Evolutionary conservation across 2,329 filamentous ascomycete species (phyloP), one percentile per base, ranked within the genome.

Genomic region (Karstenula rhodostoma): DNA sequence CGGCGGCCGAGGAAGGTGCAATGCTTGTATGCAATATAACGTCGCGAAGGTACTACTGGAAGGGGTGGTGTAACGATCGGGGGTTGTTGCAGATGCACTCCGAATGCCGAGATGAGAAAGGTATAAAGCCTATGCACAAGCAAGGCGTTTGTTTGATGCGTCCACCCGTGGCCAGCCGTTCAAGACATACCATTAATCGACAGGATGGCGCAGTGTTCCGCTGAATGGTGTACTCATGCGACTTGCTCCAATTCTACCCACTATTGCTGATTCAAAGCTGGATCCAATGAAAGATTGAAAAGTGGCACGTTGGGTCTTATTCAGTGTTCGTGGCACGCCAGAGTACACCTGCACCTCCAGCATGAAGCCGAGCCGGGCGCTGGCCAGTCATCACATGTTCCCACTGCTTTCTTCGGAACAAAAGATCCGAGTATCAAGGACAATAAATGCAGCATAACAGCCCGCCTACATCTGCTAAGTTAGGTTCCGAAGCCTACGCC

Each of bases 1-100:
- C 44, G 43, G 33, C 53, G 50, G 52, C 40, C 35, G 42, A 47
- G 52, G n/a, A 35, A 44, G 37, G 37, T 32, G 35, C 42, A 15
- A 25, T 25, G 22, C 33, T n/a, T 5, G 10, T 35, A n/a, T 32
- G 25, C 25, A 19, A 10, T 22, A 13, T 12, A 12, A 23, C 42
- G 19, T 22, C 42, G 8, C n/a, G 7, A 22, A 23, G 10, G 42
- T 44, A 44, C 19, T 4, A 27, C 29, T 29, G 44, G 23, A 8
- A 13, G 10, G 22, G 8, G 42, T 44, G 42, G n/a, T 23, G 2
- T 19, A 13, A 44, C 42, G 42, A 25, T 19, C 7, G 19, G 42
- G n/a, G 3, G 4, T 44, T 23, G 42, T 32, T 10, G 29, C 8
- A 32, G 29, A 32, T 2, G 8, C 29, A 32, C 29, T 32, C 29